Evolutionary conservation across 768 basidiomycete species (phyloP), one percentile per base, ranked within the genome.

Genomic region (Serendipita sp.): DNA sequence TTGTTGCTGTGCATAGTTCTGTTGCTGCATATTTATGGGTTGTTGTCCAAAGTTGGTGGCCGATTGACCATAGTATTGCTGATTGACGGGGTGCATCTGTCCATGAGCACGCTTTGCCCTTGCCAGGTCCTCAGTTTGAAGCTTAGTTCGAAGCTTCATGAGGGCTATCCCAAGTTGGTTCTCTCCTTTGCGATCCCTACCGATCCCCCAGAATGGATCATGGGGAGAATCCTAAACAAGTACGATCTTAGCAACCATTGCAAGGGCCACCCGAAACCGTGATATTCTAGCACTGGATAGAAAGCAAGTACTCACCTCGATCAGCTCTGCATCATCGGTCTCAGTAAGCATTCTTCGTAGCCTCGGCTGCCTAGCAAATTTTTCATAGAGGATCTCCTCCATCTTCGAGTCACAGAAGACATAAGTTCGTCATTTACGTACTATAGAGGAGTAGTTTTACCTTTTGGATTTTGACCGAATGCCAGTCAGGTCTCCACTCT

Each of bases 131-230:
- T 51, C 48, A 7, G 24, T 10, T 35, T 60, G 56, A 10, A 60
- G 35, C 7, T 24, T 35, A 10, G 3, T 38, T 65, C 68, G 63
- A 7, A 68, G 24, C 38, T 65, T 35, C 66, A 69, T 68, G 2
- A 69, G 65, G 2, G 69, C 69, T 35, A 45, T 53, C 8, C 69
- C 69, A 13, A 69, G 44, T 63, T 69, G 66, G 60, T 69, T 69
- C 15, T 64, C 51, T 3, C 69, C 69, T 28, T 51, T 51, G 7
- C 63, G 45, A 65, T 69, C 62, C 3, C 44, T 37, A 8, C 68
- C 69, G 37, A 58, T 63, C n/a, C 69, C 69, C 66, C 66, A 69
- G 60, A 68, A 69, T 10, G 68, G 7, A 65, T 68, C 68, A 54
- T 64, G 41, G 34, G 38, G 44, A 2, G 64, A 65, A 51, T 65